phyloP scores from a whole-genome alignment of 2,329 filamentous ascomycete genomes.

The Magnaporthiopsis incrustans region DNA sequence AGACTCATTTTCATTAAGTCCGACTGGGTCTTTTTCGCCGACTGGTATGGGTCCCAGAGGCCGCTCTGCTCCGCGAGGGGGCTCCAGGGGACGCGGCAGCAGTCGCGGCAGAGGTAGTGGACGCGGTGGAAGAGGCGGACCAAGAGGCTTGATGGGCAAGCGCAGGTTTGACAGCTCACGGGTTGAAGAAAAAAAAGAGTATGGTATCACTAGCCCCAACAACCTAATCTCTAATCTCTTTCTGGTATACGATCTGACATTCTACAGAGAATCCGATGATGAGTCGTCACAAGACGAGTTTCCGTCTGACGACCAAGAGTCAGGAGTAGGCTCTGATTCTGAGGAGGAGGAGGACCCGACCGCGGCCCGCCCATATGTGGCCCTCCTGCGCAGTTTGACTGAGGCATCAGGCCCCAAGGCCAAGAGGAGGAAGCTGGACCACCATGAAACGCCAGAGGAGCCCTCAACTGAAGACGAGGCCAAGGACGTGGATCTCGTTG shows the following conservation, averaged over 20 bases:
- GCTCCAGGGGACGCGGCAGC: conserved; percentile 24
- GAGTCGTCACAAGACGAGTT: conserved; percentile 10
- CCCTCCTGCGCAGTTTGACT: conserved; percentile 49
- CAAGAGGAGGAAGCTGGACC: conserved; percentile 51
- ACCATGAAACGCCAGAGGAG: conserved; percentile 19
- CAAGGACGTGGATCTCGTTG: conserved; percentile 31
- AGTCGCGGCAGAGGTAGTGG: conserved; percentile 19
- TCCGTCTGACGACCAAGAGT: conserved; percentile 22
- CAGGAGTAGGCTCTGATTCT: conserved; percentile 32
- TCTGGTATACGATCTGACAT: background rate
- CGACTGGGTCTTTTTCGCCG: background rate
- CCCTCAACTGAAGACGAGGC: conserved; percentile 25
- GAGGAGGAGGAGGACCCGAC: conserved; percentile 37
- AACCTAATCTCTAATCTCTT: background rate
- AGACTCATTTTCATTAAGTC: background rate
- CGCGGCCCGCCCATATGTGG: conserved; percentile 43
- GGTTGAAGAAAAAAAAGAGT: conserved; percentile 37
- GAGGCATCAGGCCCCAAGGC: conserved; percentile 35
- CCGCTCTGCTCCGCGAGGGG: conserved; percentile 18
- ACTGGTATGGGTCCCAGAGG: conserved; percentile 5
- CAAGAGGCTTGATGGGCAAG: conserved; percentile 14
- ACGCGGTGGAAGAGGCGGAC: conserved; percentile 18
- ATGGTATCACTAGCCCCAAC: conserved; percentile 17
- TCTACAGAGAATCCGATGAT: conserved; percentile 12
- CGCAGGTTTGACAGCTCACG: conserved; percentile 38